Evolutionary conservation across 2,329 filamentous ascomycete genomes (phyloP).

Genomic region (Cladorrhinum sp.): DNA sequence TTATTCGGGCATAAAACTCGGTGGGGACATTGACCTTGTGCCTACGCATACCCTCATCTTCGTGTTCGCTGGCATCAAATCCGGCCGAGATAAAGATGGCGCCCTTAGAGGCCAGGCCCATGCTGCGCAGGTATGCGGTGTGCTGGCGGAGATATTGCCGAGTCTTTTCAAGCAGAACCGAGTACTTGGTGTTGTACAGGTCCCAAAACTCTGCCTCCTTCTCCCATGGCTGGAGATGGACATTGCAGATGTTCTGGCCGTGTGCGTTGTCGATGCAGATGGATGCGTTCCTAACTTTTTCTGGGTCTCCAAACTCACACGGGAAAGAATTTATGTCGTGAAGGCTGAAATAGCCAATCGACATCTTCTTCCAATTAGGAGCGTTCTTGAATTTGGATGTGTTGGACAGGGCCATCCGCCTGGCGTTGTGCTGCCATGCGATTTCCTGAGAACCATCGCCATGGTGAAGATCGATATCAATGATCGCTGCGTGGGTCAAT

Average conservation of each 20-base stretch:
- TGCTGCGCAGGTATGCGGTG: constrained; percentile 59
- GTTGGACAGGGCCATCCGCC: constrained; percentile 52
- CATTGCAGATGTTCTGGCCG: constrained; percentile 92
- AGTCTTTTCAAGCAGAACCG: constrained; percentile 74
- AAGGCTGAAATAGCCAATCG: constrained; percentile 92
- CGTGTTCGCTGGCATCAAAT: constrained; percentile 96
- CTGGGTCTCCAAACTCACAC: constrained; percentile 88
- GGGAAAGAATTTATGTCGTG: constrained; percentile 99
- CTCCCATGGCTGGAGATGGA: constrained; percentile 87
- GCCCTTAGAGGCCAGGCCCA: constrained; percentile 66
- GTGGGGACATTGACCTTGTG: constrained; percentile 96
- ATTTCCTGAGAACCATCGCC: constrained; percentile 96
- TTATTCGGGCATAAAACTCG: constrained; percentile 90
- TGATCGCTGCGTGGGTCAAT: constrained; percentile 88
- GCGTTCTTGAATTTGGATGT: constrained; percentile 56
- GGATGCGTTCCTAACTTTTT: constrained; percentile 91
- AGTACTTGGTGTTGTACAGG: constrained; percentile 78
- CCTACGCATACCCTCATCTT: constrained; percentile 87
- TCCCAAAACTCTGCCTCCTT: constrained; percentile 82
- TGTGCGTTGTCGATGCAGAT: constrained; percentile 93
- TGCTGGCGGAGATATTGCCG: constrained; percentile 72
- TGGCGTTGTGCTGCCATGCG: constrained; percentile 83
- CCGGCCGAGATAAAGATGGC: constrained; percentile 94
- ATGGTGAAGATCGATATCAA: constrained; percentile 89
- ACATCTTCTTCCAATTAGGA: constrained; percentile 73